Evolutionary conservation across 768 basidiomycete genomes (phyloP), one percentile per base, ranked within the genome.

Genomic region (Tephrocybe rancida): DNA sequence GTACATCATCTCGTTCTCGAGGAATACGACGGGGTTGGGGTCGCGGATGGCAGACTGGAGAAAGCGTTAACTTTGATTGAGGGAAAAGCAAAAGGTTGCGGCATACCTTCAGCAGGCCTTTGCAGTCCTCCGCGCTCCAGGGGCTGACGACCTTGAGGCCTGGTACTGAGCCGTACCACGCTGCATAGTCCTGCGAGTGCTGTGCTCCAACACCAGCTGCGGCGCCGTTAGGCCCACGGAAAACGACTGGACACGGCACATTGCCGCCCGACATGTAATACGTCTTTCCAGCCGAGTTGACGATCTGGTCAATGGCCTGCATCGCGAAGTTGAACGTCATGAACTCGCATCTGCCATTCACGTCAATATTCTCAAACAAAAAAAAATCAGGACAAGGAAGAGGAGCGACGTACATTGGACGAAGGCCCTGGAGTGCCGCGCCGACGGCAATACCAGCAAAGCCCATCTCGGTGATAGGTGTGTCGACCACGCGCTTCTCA

Each of bases 311-410:
- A 70, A 99, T 98, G 54, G 97, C 95, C 75, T 95, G 94, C 96
- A 98, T 99, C 60, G 96, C 96, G 70, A 99, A 98, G 82, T 99
- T 98, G 82, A 96, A 98, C 14, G 96, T 98, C 96, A 98, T 98
- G 80, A 98, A 99, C 79, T 98, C 96, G 82, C 95, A 98, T 66
- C 92, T 94, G 55, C 27, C 34, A 22, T 29, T 25, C 35, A 34
- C 26, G 37, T 60, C 22, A 59, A 55, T 50, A 60, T 44, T 30
- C 32, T 38, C 57, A 44, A 42, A 5, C 35, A 39, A 54, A 38
- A 50, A 53, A 46, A n/a, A 39, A 27, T 14, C 27, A 43, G 19
- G 43, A 41, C 21, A 46, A 2, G 38, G 7, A 52, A 44, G 27
- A 39, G 21, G 44, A 26, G 13, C 50, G 50, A 66, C 85, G 54